These are phyloP conservation scores for Saccharomyces hybrid DNA, from an alignment of 1,139 yeast species.

Conservation along the genomic window DNA sequence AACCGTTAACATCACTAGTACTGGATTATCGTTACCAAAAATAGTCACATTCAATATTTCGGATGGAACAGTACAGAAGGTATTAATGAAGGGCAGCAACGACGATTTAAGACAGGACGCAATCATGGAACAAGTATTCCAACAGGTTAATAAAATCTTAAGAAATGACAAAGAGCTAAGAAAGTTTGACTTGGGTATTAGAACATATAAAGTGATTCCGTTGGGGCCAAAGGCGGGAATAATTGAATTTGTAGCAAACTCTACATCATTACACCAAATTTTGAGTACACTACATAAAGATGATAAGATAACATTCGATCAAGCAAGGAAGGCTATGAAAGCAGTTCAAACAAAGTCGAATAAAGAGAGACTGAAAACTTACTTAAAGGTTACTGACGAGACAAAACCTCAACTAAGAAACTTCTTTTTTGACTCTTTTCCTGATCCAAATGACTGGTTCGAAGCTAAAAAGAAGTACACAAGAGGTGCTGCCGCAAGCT, in stretches of 20 bases:
- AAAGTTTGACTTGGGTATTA: conserved; percentile 48
- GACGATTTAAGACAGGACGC: conserved; percentile 95
- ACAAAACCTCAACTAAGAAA: conserved; percentile 61
- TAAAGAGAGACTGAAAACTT: conserved; percentile 44
- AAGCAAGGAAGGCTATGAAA: conserved; percentile 64
- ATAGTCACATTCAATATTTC: conserved; percentile 49
- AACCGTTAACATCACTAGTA: conserved; percentile 52
- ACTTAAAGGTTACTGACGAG: conserved; percentile 41
- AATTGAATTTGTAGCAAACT: conserved; percentile 80
- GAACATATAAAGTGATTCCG: conserved; percentile 89
- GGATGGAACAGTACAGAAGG: conserved; percentile 50
- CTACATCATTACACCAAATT: conserved; percentile 64
- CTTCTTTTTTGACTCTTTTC: conserved; percentile 66
- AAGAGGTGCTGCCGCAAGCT: conserved; percentile 74
- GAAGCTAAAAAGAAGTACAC: conserved; percentile 56
- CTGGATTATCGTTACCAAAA: conserved; percentile 85
- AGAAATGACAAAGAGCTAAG: conserved; percentile 49
- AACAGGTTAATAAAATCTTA: conserved; percentile 71
- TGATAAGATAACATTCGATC: conserved; percentile 43
- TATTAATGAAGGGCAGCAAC: conserved; percentile 73
- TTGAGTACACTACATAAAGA: conserved; percentile 52
- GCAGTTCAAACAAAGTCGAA: conserved; percentile 43
- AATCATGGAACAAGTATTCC: conserved; percentile 95
- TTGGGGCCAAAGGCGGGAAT: conserved; percentile 83
- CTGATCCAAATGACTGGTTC: conserved; percentile 69